Conservation (phyloP, 345 rosid genomes). For the Xanthoceras sorbifolium region DNA sequence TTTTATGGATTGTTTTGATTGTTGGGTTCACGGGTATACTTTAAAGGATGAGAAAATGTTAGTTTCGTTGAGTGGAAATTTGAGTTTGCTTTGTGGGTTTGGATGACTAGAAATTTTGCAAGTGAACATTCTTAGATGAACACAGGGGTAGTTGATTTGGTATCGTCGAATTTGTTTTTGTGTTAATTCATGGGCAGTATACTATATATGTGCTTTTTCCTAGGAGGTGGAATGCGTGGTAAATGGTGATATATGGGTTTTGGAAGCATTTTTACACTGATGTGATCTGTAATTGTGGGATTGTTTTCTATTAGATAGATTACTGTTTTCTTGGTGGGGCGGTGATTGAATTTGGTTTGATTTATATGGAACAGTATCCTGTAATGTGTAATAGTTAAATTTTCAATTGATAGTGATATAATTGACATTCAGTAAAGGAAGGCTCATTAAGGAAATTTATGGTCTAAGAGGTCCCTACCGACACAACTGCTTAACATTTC, state of each 20-base stretch:
- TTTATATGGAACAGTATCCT: not conserved
- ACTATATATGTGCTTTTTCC: not conserved
- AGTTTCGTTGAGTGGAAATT: not conserved
- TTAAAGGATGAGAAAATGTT: not conserved
- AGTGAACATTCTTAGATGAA: not conserved
- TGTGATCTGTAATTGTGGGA: not conserved
- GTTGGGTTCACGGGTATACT: slow-evolving; percentile 7
- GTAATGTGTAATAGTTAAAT: not conserved
- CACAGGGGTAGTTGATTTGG: not conserved
- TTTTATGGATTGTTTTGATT: not conserved
- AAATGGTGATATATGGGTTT: not conserved
- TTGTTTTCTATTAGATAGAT: not conserved
- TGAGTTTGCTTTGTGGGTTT: not conserved
- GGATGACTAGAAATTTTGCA: not conserved
- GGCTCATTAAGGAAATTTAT: not conserved
- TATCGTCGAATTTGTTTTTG: not conserved
- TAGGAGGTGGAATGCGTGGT: not conserved
- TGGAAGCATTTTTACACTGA: not conserved
- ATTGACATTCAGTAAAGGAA: not conserved
- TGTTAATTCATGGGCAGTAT: not conserved
- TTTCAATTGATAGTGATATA: not conserved
- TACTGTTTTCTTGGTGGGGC: not conserved
- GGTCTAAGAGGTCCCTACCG: not conserved
- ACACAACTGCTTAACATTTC: not conserved
- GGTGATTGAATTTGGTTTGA: slow-evolving; percentile 2